These are phyloP conservation scores for Smallanthus sonchifolius DNA, from an alignment of 129 eudicot species.

Conservation along the genomic window DNA sequence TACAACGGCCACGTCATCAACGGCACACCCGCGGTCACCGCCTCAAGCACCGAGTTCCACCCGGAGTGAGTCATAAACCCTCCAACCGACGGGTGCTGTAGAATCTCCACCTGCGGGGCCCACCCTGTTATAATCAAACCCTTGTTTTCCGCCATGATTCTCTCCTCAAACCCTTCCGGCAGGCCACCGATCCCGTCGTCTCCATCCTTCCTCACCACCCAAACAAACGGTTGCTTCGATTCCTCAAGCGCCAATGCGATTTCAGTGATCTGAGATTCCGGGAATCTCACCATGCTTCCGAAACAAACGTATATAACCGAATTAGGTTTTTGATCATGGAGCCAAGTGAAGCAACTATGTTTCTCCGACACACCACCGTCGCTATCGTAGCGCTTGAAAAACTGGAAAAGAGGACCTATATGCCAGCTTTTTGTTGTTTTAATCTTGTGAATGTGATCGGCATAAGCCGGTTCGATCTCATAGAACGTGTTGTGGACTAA, in stretches of 20 bases:
- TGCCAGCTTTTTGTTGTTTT: slow-evolving; percentile 28
- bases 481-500: slow-evolving; percentile 35
- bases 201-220: slow-evolving; percentile 36
- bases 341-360: slow-evolving; percentile 34
- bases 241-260: slow-evolving; percentile 44
- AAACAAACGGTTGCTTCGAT: slow-evolving; percentile 29
- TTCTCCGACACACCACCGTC: background rate
- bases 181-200: slow-evolving; percentile 25
- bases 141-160: slow-evolving; percentile 4
- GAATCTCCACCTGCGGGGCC: slow-evolving; percentile 44
- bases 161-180: slow-evolving; percentile 36
- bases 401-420: slow-evolving; percentile 34
- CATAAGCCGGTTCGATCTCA: slow-evolving; percentile 49
- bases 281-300: slow-evolving; percentile 41
- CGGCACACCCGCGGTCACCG: slow-evolving; percentile 36
- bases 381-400: background rate
- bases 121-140: slow-evolving; percentile 37
- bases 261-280: slow-evolving; percentile 37
- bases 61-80: slow-evolving; percentile 55
- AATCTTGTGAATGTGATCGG: slow-evolving; percentile 21
- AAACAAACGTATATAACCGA: slow-evolving; percentile 43
- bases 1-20: slow-evolving; percentile 43
- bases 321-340: slow-evolving; percentile 24
- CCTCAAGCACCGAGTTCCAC: slow-evolving; percentile 55
- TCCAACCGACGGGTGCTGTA: slow-evolving; percentile 34